Evolutionary conservation across 2,329 filamentous ascomycete genomes (phyloP).

Genomic region (Neocucurbitaria cava): DNA sequence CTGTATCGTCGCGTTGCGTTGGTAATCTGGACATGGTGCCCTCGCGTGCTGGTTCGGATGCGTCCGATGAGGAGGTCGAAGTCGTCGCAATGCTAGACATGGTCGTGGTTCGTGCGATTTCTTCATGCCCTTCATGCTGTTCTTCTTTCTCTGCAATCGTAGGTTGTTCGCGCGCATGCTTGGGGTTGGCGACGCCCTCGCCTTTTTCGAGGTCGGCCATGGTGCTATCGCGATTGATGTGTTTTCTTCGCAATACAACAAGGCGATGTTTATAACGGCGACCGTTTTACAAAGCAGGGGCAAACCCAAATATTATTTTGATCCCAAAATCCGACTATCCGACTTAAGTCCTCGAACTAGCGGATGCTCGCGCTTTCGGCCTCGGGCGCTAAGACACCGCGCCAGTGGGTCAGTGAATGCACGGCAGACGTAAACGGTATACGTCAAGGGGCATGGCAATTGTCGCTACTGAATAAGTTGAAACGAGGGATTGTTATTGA

Average conservation of each 20-base stretch:
- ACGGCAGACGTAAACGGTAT: background rate
- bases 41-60: conserved; percentile 49
- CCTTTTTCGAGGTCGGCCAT: conserved; percentile 62
- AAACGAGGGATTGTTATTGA: background rate
- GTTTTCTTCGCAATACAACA: background rate
- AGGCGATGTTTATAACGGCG: background rate
- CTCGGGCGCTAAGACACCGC: conserved; percentile 1
- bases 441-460: background rate
- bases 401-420: conserved; percentile 3
- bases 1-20: conserved; percentile 64
- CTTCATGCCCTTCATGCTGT: conserved; percentile 38
- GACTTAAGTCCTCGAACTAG: conserved; percentile 11
- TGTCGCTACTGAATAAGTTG: background rate
- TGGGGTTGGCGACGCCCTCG: conserved; percentile 62
- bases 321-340: background rate
- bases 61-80: conserved; percentile 55
- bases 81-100: conserved; percentile 51
- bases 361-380: conserved; percentile 13
- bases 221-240: conserved; percentile 3
- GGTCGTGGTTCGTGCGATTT: conserved; percentile 66
- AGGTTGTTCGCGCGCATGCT: conserved; percentile 48
- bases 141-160: conserved; percentile 52
- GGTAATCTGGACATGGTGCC: conserved; percentile 65
- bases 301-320: background rate
- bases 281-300: background rate